Conservation (phyloP, 2,329 filamentous ascomycete species). For the Myrmaecium sp. region DNA sequence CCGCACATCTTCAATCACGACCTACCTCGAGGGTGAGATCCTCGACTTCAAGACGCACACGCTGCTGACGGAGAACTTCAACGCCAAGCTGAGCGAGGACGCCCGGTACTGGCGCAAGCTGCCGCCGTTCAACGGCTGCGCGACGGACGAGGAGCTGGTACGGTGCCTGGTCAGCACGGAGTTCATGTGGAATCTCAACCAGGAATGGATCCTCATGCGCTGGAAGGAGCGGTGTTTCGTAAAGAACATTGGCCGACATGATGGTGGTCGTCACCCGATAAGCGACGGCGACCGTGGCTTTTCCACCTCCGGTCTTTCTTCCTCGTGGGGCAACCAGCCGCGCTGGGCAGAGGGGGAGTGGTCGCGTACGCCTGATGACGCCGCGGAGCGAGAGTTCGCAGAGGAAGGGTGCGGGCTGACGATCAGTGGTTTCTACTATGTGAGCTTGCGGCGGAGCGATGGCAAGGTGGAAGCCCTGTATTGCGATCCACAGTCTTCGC, state of each 20-base stretch:
- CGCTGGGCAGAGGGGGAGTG: neutral
- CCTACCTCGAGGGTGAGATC: constrained; percentile 52
- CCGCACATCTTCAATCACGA: constrained; percentile 36
- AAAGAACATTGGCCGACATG: constrained; percentile 7
- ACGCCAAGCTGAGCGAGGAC: constrained; percentile 26
- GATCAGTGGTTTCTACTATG: constrained; percentile 38
- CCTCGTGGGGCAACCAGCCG: neutral
- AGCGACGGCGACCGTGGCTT: neutral
- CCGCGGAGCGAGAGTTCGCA: constrained; percentile 5
- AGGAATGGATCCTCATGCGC: constrained; percentile 38
- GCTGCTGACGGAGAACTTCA: constrained; percentile 35
- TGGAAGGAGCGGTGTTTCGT: constrained; percentile 39
- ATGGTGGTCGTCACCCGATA: constrained; percentile 2
- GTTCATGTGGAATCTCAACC: constrained; percentile 20
- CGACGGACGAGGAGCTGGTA: constrained; percentile 23
- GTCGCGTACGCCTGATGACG: neutral
- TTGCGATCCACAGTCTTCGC: constrained; percentile 36
- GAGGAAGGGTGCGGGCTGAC: constrained; percentile 27
- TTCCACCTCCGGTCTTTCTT: neutral
- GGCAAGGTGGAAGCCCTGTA: constrained; percentile 35
- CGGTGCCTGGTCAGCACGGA: constrained; percentile 25
- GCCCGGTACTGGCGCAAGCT: constrained; percentile 32
- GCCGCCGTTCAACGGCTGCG: constrained; percentile 23
- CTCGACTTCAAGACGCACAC: constrained; percentile 39
- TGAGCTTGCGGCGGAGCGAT: constrained; percentile 28